These are phyloP conservation scores for Pythium aquatile DNA, from an alignment of 352 stramenopile species.

Conservation along the genomic window DNA sequence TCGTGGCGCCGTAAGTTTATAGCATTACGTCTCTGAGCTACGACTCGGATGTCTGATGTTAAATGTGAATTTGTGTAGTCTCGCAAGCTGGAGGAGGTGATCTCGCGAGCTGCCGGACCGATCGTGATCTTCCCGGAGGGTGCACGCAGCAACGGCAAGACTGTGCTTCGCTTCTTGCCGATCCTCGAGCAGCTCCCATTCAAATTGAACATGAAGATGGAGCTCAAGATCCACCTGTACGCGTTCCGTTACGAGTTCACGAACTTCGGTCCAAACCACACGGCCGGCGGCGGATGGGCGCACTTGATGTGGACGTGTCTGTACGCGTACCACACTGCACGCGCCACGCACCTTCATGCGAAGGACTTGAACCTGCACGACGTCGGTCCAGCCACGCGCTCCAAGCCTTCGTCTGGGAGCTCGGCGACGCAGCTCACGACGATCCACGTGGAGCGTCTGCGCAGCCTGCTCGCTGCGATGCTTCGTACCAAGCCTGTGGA, in stretches of 20 bases:
- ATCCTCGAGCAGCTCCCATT: conserved; percentile 63
- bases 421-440: conserved; percentile 42
- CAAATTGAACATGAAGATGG: conserved; percentile 24
- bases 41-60: not conserved
- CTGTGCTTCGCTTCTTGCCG: conserved; percentile 64
- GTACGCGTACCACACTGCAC: conserved; percentile 66
- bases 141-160: conserved; percentile 77
- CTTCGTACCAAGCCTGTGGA: conserved; percentile 77
- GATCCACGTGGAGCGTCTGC: conserved; percentile 60
- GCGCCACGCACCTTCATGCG: conserved; percentile 56
- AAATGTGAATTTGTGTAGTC: conserved; percentile 5
- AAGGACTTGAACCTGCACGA: conserved; percentile 61
- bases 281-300: conserved; percentile 47
- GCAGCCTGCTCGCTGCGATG: conserved; percentile 69
- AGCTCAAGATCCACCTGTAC: conserved; percentile 60
- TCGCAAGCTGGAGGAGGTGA: conserved; percentile 71
- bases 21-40: not conserved
- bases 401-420: conserved; percentile 27
- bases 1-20: conserved; percentile 32
- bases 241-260: conserved; percentile 82
- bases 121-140: conserved; percentile 79
- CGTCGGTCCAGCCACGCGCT: conserved; percentile 23
- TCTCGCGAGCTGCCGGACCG: conserved; percentile 50
- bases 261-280: conserved; percentile 72
- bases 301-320: conserved; percentile 71